Base-by-base conservation (phyloP, 495 filamentous ascomycete species). In the Articulospora tetracladia region DNA sequence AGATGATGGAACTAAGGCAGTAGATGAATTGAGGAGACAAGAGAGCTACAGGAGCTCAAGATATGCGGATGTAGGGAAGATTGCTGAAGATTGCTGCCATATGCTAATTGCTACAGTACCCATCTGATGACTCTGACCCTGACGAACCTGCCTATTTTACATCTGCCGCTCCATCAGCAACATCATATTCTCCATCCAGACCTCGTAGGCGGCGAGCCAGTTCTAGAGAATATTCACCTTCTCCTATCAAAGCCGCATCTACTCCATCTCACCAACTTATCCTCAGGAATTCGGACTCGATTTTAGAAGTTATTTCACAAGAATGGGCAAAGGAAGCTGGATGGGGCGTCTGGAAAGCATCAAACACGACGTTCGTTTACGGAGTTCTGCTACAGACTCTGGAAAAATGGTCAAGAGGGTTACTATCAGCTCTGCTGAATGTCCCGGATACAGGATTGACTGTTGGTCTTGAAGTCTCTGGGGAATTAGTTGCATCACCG, bases 281-380 rank as follows among this genome's bases (percentile, higher is more conserved):
- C 13, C 77, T 96, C 32, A 84, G 84, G 49, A 84, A 83, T 53
- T 79, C 88, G 6, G 83, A 87, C 67, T 91, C 91, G 2, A 75
- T 96, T 56, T 79, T 89, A 57, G 88, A 92, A 54, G 90, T 91
- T 3, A 81, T 97, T 57, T 85, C 84, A 7, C 86, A 92, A 69
- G 75, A 97, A 12, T 98, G 93, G 92, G 75, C 81, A n/a, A 91
- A 87, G 63, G 94, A 95, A 70, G 90, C 90, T 8, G 87, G 87
- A 8, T 92, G 89, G 79, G 95, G 94, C 6, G 85, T 96, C 0
- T 98, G 93, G 92, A 97, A 97, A 75, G 91, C 87, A 25, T 86
- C 90, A 30, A 96, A 96, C 67, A 79, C 88, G n/a, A 93, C 91
- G 0, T 96, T 96, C 63, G 79, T 97, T 53, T 92, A 96, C 74